Percentiles rank a stretch among this genome's conserved stretches.
Evolutionary conservation across 441 rosid genomes (phyloP).

Genomic region (Adansonia gregorii): DNA sequence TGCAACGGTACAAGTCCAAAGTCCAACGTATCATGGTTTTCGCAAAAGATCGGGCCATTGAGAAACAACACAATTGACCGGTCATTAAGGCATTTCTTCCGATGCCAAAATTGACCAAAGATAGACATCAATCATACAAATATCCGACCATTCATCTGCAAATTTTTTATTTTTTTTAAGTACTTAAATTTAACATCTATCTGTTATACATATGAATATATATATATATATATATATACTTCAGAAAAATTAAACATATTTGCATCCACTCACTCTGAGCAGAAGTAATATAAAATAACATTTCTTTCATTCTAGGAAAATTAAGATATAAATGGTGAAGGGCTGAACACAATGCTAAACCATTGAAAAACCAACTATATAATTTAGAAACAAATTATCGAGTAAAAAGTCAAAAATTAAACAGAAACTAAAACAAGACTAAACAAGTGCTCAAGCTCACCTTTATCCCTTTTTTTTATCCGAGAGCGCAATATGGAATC

Average conservation of each 20-base stretch:
- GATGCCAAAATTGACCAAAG: slow-evolving; percentile 23
- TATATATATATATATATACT: neutral
- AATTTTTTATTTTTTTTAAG: no score
- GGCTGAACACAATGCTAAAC: slow-evolving; percentile 16
- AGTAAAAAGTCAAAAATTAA: neutral
- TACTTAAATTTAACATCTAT: no score
- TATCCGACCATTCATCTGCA: neutral
- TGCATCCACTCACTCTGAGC: no score
- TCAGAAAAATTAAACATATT: no score
- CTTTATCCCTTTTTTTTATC: slow-evolving; percentile 23
- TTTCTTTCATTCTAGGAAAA: slow-evolving; percentile 17
- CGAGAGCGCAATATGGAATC: slow-evolving; percentile 9
- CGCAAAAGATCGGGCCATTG: slow-evolving; percentile 17
- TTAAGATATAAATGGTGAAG: slow-evolving; percentile 9
- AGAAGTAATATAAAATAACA: no score
- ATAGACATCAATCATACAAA: slow-evolving; percentile 25
- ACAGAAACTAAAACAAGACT: slow-evolving; percentile 17
- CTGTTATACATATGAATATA: no score
- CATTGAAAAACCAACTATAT: slow-evolving; percentile 26
- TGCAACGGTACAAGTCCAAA: neutral
- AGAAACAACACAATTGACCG: slow-evolving; percentile 13
- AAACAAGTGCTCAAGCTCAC: slow-evolving; percentile 28
- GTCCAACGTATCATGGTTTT: slow-evolving; percentile 17
- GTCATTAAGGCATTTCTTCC: slow-evolving; percentile 18
- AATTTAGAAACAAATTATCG: neutral